Conservation (phyloP, 1,284 basidiomycete species). For the Ganoderma boninense region DNA sequence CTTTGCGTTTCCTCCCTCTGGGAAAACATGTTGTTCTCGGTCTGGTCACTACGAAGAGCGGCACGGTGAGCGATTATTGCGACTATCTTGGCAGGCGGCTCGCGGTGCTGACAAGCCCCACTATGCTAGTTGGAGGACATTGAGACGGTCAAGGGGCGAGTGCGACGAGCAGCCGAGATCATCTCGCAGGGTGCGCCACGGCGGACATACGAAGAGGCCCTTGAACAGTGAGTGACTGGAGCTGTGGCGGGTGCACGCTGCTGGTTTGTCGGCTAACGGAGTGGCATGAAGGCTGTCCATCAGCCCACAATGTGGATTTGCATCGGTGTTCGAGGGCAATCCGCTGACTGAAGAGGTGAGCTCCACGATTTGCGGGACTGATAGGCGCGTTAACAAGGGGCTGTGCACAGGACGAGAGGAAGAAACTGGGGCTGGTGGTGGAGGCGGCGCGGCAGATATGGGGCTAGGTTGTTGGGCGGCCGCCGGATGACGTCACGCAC, state of each 20-base stretch:
- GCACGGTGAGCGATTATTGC: slow-evolving; percentile 48
- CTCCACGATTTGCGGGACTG: slow-evolving; percentile 20
- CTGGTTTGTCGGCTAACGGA: slow-evolving; percentile 12
- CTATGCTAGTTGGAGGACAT: slow-evolving; percentile 63
- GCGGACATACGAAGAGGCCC: slow-evolving; percentile 59
- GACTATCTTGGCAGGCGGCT: not conserved
- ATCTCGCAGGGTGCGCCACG: slow-evolving; percentile 59
- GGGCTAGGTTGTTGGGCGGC: slow-evolving; percentile 31
- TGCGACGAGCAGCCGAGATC: slow-evolving; percentile 69
- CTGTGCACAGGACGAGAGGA: slow-evolving; percentile 38
- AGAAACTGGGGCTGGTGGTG: slow-evolving; percentile 60
- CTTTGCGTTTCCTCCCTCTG: slow-evolving; percentile 69
- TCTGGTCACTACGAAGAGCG: slow-evolving; percentile 78
- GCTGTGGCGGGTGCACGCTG: slow-evolving; percentile 7
- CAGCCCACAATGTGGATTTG: slow-evolving; percentile 81
- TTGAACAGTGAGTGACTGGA: slow-evolving; percentile 59
- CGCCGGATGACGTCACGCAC: not conserved
- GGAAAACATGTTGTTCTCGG: slow-evolving; percentile 78
- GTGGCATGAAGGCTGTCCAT: slow-evolving; percentile 59
- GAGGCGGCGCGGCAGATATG: slow-evolving; percentile 62
- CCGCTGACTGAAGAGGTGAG: slow-evolving; percentile 63
- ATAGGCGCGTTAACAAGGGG: slow-evolving; percentile 1
- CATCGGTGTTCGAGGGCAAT: slow-evolving; percentile 73
- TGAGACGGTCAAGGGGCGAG: slow-evolving; percentile 60
- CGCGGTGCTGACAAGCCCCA: slow-evolving; percentile 9